phyloP scores from a whole-genome alignment of 2,329 filamentous ascomycete genomes.

The Diplodia corticola region DNA sequence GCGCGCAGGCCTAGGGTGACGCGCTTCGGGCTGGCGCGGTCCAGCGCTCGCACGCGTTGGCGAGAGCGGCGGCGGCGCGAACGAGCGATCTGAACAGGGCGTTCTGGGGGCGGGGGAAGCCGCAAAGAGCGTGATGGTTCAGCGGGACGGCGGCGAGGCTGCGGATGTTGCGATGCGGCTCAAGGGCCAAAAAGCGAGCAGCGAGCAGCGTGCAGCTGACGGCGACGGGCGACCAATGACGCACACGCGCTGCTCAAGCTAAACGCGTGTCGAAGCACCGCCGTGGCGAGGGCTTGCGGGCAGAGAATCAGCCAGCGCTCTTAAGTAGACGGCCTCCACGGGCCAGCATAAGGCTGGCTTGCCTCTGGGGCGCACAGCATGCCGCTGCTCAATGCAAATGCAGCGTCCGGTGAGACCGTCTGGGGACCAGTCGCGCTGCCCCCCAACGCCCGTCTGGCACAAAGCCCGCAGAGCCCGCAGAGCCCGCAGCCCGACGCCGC shows the following conservation, averaged over 20 bases:
- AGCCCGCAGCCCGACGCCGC: not conserved
- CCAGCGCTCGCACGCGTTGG: not conserved
- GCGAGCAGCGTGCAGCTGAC: not conserved
- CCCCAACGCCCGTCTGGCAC: not conserved
- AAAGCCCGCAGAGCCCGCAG: not conserved
- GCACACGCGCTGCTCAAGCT: conserved; percentile 2
- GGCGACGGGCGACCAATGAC: conserved; percentile 6
- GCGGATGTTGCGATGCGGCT: conserved; percentile 6
- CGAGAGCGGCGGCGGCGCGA: not conserved
- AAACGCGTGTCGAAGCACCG: not conserved
- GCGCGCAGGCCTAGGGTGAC: not conserved
- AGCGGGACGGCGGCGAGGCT: conserved; percentile 2
- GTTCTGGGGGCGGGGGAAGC: not conserved
- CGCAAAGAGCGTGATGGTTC: not conserved
- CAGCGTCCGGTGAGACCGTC: conserved; percentile 11
- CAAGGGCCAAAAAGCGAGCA: conserved; percentile 1
- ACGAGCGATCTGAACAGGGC: not conserved
- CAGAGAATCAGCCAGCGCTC: conserved; percentile 4
- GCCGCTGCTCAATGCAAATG: not conserved
- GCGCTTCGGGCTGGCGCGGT: not conserved
- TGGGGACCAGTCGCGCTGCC: not conserved
- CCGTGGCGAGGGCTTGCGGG: not conserved
- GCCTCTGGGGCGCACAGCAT: conserved; percentile 1
- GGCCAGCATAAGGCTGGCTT: conserved; percentile 5
- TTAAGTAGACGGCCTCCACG: not conserved